Evolutionary conservation across 768 basidiomycete species (phyloP).

Genomic region (Tubosaeta sp.): DNA sequence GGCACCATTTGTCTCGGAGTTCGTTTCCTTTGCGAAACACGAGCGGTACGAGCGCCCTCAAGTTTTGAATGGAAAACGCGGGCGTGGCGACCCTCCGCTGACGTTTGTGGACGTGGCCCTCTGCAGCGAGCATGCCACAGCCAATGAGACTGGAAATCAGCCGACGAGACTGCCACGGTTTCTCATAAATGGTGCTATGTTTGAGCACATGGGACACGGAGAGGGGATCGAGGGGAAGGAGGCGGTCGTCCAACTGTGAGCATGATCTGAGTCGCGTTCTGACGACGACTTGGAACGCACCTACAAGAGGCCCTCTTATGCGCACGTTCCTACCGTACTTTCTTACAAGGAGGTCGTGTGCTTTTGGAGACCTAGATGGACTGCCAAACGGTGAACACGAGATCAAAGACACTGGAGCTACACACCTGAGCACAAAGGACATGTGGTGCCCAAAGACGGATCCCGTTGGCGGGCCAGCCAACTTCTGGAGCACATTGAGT

Average conservation of each 20-base stretch:
- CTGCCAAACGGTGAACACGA: constrained; percentile 28
- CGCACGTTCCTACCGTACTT: constrained; percentile 68
- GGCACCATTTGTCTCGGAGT: constrained; percentile 58
- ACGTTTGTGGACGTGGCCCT: constrained; percentile 73
- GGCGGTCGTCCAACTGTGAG: constrained; percentile 68
- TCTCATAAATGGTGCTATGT: constrained; percentile 70
- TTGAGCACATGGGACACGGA: constrained; percentile 73
- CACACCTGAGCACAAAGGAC: constrained; percentile 54
- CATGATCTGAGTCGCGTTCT: constrained; percentile 7
- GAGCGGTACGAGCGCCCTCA: constrained; percentile 66
- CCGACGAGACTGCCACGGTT: constrained; percentile 75
- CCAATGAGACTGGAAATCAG: constrained; percentile 78
- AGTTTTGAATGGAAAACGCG: constrained; percentile 76
- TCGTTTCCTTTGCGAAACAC: constrained; percentile 65
- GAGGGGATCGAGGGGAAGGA: constrained; percentile 76
- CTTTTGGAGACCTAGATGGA: constrained; percentile 47
- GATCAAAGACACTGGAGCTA: constrained; percentile 1
- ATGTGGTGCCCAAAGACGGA: constrained; percentile 54
- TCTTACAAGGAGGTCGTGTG: constrained; percentile 49
- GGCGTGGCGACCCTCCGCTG: constrained; percentile 75
- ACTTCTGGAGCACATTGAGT: constrained; percentile 43
- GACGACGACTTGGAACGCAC: constrained; percentile 26
- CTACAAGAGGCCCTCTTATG: constrained; percentile 65
- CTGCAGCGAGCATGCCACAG: constrained; percentile 75
- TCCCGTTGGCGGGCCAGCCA: constrained; percentile 58